Conservation (phyloP, 2,329 filamentous ascomycete species). For the Rhynchosporium secalis region DNA sequence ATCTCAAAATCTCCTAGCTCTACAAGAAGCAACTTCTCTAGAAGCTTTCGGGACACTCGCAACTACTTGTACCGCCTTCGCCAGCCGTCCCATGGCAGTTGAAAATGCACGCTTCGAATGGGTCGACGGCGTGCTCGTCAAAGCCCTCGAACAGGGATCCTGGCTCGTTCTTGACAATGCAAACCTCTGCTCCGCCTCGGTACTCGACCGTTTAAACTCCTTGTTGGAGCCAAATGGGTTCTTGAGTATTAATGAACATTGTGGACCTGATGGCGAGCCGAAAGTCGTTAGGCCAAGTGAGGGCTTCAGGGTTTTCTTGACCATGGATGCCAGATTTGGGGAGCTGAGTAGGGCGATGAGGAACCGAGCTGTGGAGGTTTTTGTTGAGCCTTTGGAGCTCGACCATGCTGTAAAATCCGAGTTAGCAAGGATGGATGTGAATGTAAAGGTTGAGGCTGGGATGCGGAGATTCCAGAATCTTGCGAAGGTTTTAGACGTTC, state of each 20-base stretch:
- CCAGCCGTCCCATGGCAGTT: slow-evolving; percentile 56
- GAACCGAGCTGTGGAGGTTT: slow-evolving; percentile 90
- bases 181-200: slow-evolving; percentile 92
- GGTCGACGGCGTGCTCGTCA: slow-evolving; percentile 90
- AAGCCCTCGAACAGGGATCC: slow-evolving; percentile 79
- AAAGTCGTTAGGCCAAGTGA: slow-evolving; percentile 79
- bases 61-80: slow-evolving; percentile 41
- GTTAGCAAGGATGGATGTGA: background rate
- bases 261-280: slow-evolving; percentile 76
- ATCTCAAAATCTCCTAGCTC: slow-evolving; percentile 38
- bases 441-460: slow-evolving; percentile 30
- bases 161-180: slow-evolving; percentile 98
- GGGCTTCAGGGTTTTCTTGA: slow-evolving; percentile 89
- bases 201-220: slow-evolving; percentile 91
- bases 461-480: slow-evolving; percentile 37
- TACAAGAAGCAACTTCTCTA: slow-evolving; percentile 45
- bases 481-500: slow-evolving; percentile 23
- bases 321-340: slow-evolving; percentile 86
- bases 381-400: slow-evolving; percentile 53
- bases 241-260: slow-evolving; percentile 91
- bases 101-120: slow-evolving; percentile 87
- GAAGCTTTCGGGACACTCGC: slow-evolving; percentile 34
- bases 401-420: background rate
- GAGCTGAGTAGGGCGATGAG: slow-evolving; percentile 96
- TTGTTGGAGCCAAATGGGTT: slow-evolving; percentile 87